Evolutionary conservation across 495 filamentous ascomycete genomes (phyloP), one percentile per base, ranked within the genome.

Genomic region (Aspergillus ostianus): DNA sequence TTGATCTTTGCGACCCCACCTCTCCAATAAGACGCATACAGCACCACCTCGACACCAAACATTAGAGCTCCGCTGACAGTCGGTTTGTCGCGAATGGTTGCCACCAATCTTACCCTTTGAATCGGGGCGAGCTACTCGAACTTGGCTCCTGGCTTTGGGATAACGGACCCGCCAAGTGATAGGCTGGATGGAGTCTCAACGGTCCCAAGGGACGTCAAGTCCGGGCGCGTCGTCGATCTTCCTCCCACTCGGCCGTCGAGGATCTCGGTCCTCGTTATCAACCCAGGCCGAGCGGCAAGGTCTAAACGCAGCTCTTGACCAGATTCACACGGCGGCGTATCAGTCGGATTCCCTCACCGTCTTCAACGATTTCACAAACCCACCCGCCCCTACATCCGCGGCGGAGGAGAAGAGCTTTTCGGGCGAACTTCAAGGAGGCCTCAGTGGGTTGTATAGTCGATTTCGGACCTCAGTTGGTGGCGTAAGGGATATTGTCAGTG

Each of bases 381-480:
- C 80, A 10, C 80, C 80, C 6, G 68, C 67, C 21, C 70, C 84
- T 0, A 71, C 76, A 18, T 77, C 84, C 4, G 73, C 75, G 18
- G 71, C 73, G 23, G 91, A 95, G 61, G 84, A 75, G 48, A 92
- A 90, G 67, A 82, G 82, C 9, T 75, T 88, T 20, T 78, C 87
- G 17, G 84, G 85, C 17, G 91, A 94, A 51, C 70, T 92, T 6
- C 90, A 92, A 53, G 88, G 91, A 66, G 91, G 92, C 1, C 71
- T 97, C 32, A 95, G 88, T 68, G 92, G 92, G 2, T 68, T 97
- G 17, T 96, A 96, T 70, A 92, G 80, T 76, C 85, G 90, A 18
- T 80, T 96, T 67, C 85, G 85, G 70, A 90, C 87, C 36, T 91
- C 85, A 0, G 91, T 96, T 32, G 86, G 87, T 2, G 89, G 80